Conservation (phyloP, 352 stramenopile genomes). For the Phytophthora fragariae region DNA sequence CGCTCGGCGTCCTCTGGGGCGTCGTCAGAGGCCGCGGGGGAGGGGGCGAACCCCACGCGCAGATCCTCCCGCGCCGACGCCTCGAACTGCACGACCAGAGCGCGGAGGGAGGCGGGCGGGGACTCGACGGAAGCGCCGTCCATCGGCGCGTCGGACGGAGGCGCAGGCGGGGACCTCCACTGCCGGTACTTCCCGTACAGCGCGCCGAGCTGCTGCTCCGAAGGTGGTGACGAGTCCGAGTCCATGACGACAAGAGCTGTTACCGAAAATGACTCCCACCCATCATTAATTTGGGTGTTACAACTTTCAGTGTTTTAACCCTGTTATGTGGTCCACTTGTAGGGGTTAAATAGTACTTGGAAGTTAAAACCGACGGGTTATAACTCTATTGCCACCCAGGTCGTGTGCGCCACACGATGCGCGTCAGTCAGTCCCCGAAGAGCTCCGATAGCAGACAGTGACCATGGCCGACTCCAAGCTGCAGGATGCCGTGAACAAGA, state of each 20-base stretch:
- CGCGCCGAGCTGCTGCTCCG: constrained; percentile 57
- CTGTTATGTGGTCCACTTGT: not conserved
- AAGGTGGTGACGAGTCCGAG: constrained; percentile 28
- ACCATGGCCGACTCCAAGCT: constrained; percentile 84
- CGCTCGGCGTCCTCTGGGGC: constrained; percentile 14
- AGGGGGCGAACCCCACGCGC: constrained; percentile 68
- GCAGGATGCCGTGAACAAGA: constrained; percentile 83
- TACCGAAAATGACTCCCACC: not conserved
- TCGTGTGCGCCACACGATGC: constrained; percentile 21
- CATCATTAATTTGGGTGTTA: no score
- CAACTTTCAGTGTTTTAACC: not conserved
- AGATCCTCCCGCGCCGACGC: constrained; percentile 70
- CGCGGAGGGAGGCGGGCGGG: constrained; percentile 26
- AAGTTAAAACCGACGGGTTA: no score
- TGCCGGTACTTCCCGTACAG: constrained; percentile 65
- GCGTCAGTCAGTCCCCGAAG: not conserved
- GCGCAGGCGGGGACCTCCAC: constrained; percentile 33
- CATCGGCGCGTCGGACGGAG: constrained; percentile 1
- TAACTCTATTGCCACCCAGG: not conserved
- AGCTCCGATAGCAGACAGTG: not conserved
- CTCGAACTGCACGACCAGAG: constrained; percentile 76
- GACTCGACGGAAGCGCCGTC: constrained; percentile 18
- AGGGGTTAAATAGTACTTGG: no score
- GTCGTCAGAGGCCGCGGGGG: constrained; percentile 23
- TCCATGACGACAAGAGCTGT: constrained; percentile 25